Conservation (phyloP, 495 filamentous ascomycete species). For the Margaritispora aquatica region DNA sequence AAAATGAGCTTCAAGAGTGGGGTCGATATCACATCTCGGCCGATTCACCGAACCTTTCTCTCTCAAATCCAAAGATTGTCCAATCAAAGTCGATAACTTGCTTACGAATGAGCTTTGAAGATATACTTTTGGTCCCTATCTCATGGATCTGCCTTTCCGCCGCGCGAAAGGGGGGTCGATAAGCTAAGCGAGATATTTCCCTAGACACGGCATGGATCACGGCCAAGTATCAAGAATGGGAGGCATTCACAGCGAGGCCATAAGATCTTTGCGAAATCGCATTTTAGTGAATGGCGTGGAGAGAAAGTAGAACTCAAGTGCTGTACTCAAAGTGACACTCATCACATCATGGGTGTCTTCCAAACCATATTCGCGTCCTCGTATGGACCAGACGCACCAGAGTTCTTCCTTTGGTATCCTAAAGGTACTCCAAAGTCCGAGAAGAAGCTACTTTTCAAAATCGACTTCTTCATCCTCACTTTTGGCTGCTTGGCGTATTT, state of each 20-base stretch:
- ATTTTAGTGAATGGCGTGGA: too few relatives aligned
- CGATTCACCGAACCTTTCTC: not conserved
- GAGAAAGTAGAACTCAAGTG: too few relatives aligned
- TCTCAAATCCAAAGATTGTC: not conserved
- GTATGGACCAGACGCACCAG: not conserved
- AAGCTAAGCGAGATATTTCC: not conserved
- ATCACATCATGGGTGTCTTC: not conserved
- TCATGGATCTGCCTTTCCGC: not conserved
- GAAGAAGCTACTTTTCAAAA: constrained; percentile 50
- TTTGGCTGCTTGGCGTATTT: constrained; percentile 52
- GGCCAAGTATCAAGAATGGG: not conserved
- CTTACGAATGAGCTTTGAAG: not conserved
- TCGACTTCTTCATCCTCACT: constrained; percentile 47
- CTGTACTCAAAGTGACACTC: too few relatives aligned
- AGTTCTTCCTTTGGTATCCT: constrained; percentile 5
- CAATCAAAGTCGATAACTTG: not conserved
- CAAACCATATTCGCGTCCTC: not conserved
- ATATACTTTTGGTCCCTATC: not conserved
- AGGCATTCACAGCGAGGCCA: not conserved
- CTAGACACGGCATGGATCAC: not conserved
- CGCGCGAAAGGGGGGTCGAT: not conserved
- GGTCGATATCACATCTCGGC: not conserved
- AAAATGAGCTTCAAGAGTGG: not conserved
- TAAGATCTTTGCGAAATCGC: too few relatives aligned
- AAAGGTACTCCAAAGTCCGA: constrained; percentile 34